Evolutionary conservation across 2,329 filamentous ascomycete species (phyloP), one percentile per base, ranked within the genome.

Genomic region (Fusarium longipes): DNA sequence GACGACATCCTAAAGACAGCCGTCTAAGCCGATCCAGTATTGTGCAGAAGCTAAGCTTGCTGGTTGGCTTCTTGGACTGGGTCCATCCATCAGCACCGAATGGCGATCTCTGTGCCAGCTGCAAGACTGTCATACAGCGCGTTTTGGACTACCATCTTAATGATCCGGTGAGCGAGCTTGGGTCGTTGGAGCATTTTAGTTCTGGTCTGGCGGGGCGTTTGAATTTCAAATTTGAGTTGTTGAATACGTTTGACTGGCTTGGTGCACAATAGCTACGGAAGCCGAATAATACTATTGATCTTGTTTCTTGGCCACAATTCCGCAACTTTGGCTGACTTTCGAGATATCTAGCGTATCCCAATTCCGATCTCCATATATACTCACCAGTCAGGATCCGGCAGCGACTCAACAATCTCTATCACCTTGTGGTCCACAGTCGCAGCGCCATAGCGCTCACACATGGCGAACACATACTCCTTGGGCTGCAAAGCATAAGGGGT

Each of bases 211-310:
- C 30, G 1, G 42, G 48, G 5, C 51, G 48, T 6, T 18, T 62
- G 12, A 62, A 56, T 10, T 62, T 62, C 18, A 36, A 52, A 14
- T 62, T 62, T 4, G 58, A 62, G 4, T 11, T 62, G 6, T 2
- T 62, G 10, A 62, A 62, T 2, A 62, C 58, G 0, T 62, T 56
- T 25, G 58, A 62, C 20, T 62, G 58, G 58, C 57, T 62, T 1
- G 53, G 54, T 20, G 2, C 15, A 3, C 17, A 14, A 27, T 52
- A 52, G 27, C 22, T 8, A 7, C 6, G n/a, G 15, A 8, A 15
- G 4, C 32, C 11, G 2, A 32, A n/a, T 33, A 3, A 33, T 33
- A 33, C 17, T 8, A 32, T 27, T 27, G n/a, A n/a, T n/a, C 27
- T 27, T 27, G 11, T 10, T 27, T 27, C 11, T 27, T 27, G 8